Conservation (phyloP, 345 rosid genomes). For the Pelargonium nanum region DNA sequence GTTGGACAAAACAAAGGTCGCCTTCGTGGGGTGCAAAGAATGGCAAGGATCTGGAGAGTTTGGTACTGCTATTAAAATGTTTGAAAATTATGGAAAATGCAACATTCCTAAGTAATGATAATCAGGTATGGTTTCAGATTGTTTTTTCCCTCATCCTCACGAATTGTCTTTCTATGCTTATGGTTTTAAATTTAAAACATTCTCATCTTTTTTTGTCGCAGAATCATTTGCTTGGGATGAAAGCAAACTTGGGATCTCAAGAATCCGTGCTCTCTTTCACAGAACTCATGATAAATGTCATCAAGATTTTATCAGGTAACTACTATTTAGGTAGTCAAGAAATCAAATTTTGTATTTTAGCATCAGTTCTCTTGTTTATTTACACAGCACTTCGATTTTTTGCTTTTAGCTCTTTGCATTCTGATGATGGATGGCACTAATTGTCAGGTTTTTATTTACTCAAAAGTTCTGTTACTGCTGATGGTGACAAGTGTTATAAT, state of each 20-base stretch:
- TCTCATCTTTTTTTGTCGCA: conserved; percentile 16
- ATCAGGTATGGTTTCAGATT: conserved; percentile 51
- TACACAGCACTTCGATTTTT: background rate
- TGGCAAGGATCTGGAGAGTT: conserved; percentile 33
- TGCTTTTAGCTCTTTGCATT: conserved; percentile 6
- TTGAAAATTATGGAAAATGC: conserved; percentile 96
- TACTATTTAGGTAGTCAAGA: background rate
- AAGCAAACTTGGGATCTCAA: conserved; percentile 30
- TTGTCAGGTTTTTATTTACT: conserved; percentile 42
- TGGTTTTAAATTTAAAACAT: conserved; percentile 4
- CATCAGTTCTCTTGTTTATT: background rate
- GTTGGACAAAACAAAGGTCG: conserved; percentile 23
- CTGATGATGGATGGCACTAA: conserved; percentile 18
- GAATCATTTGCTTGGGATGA: conserved; percentile 84
- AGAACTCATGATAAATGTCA: conserved; percentile 40
- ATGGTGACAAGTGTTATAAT: conserved; percentile 16
- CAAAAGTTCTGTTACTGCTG: conserved; percentile 21
- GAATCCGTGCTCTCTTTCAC: conserved; percentile 41
- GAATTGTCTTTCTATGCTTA: conserved; percentile 5
- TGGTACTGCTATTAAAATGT: conserved; percentile 60
- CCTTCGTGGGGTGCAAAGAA: conserved; percentile 32
- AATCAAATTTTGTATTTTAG: conserved; percentile 5
- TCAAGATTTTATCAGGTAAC: conserved; percentile 81
- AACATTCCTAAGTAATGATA: conserved; percentile 72
- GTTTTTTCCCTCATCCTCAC: background rate